Conservation (phyloP, 371 early-diverging fungal species). For the Lichtheimia ornata region DNA sequence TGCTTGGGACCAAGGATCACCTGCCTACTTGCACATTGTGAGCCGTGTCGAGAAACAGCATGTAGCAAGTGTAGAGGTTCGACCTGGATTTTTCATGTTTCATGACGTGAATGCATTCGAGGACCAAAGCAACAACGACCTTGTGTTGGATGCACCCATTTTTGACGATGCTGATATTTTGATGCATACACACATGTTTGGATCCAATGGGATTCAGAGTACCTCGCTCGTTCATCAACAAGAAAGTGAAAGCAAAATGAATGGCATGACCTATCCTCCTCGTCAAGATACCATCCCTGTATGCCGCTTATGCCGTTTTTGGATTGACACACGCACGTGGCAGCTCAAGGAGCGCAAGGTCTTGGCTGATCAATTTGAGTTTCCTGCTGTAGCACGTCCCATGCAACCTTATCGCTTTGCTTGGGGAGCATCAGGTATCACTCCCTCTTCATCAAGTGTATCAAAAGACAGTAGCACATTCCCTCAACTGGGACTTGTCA, state of each 20-base stretch:
- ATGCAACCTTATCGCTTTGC: background rate
- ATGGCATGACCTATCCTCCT: background rate
- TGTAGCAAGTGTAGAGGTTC: constrained; percentile 49
- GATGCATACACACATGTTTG: constrained; percentile 30
- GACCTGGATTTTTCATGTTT: constrained; percentile 51
- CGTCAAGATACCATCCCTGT: background rate
- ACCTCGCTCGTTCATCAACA: constrained; percentile 1
- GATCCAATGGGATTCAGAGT: background rate
- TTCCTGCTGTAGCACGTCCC: constrained; percentile 31
- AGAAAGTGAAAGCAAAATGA: constrained; percentile 20
- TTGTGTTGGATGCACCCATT: constrained; percentile 31
- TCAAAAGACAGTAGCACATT: constrained; percentile 42
- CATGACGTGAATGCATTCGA: constrained; percentile 53
- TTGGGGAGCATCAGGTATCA: too few relatives aligned
- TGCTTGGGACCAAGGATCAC: constrained; percentile 32
- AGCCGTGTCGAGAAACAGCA: constrained; percentile 32
- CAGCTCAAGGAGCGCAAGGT: constrained; percentile 13
- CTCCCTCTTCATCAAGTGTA: too few relatives aligned
- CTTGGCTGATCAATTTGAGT: constrained; percentile 45
- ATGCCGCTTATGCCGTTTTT: too few relatives aligned
- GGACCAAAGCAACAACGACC: constrained; percentile 17
- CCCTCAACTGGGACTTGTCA: constrained; percentile 27
- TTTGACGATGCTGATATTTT: constrained; percentile 34
- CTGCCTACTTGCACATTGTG: constrained; percentile 53
- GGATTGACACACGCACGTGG: constrained; percentile 14